phyloP scores from a whole-genome alignment of 2,329 filamentous ascomycete species.

The Erysiphe pulchra region DNA sequence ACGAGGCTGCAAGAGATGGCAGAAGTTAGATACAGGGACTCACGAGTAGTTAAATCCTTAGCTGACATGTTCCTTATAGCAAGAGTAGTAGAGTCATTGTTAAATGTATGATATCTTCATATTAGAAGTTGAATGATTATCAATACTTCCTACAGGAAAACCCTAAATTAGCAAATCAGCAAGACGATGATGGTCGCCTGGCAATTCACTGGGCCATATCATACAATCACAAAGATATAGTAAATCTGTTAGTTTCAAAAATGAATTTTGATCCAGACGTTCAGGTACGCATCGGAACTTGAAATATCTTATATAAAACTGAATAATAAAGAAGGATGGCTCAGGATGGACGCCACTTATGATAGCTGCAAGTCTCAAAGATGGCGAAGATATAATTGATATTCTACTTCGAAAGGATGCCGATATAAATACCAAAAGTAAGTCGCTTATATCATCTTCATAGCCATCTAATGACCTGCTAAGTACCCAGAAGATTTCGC shows the following conservation, averaged over 20 bases:
- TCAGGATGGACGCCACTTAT: constrained; percentile 66
- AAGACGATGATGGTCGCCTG: constrained; percentile 71
- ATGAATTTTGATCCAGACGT: constrained; percentile 65
- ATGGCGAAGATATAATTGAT: constrained; percentile 41
- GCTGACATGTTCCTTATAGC: constrained; percentile 21
- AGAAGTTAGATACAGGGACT: constrained; percentile 28
- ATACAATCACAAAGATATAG: constrained; percentile 53
- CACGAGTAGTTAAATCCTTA: constrained; percentile 8
- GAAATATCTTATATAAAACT: neutral
- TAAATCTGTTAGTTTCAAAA: constrained; percentile 41
- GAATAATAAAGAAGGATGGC: constrained; percentile 27
- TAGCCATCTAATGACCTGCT: constrained; percentile 2
- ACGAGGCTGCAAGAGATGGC: constrained; percentile 67
- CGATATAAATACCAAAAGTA: constrained; percentile 49
- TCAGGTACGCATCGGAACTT: constrained; percentile 23
- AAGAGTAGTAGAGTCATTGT: constrained; percentile 44
- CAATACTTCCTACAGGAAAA: constrained; percentile 30
- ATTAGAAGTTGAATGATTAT: neutral
- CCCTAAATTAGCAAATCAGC: constrained; percentile 42
- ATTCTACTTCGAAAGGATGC: constrained; percentile 43
- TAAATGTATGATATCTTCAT: constrained; percentile 27
- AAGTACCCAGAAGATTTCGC: constrained; percentile 24
- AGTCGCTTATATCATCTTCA: constrained; percentile 3
- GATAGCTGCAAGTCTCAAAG: constrained; percentile 53
- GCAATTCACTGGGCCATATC: constrained; percentile 88